phyloP scores from a whole-genome alignment of 257 asterid species.

The Solanum tarijense region DNA sequence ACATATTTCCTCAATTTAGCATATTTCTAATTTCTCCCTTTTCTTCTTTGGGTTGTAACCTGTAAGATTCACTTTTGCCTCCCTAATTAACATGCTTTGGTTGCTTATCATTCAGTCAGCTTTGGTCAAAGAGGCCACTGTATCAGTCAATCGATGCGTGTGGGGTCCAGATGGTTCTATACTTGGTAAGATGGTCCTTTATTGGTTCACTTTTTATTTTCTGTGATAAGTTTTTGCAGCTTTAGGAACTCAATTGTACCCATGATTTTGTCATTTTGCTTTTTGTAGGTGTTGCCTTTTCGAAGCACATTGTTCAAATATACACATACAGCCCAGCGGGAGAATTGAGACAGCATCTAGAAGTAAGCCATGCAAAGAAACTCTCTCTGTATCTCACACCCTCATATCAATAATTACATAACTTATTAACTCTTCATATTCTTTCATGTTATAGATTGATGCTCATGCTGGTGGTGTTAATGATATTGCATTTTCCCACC shows the following conservation, averaged over 20 bases:
- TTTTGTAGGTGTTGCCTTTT: slow-evolving; percentile 75
- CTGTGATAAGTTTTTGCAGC: background rate
- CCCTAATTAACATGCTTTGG: background rate
- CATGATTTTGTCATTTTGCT: slow-evolving; percentile 6
- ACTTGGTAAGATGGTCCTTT: slow-evolving; percentile 43
- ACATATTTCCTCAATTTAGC: background rate
- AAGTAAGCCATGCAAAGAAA: slow-evolving; percentile 31
- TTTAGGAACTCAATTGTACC: background rate
- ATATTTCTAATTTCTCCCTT: background rate
- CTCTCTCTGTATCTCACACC: background rate
- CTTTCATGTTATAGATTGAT: slow-evolving; percentile 51
- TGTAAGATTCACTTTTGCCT: background rate
- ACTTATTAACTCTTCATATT: background rate
- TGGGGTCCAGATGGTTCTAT: slow-evolving; percentile 98
- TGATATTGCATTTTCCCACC: slow-evolving; percentile 89
- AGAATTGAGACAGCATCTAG: slow-evolving; percentile 79
- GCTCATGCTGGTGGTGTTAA: slow-evolving; percentile 91
- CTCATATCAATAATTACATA: background rate
- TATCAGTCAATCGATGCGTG: slow-evolving; percentile 81
- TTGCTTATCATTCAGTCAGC: slow-evolving; percentile 51
- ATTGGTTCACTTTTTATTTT: background rate
- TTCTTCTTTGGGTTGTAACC: background rate
- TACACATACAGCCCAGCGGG: slow-evolving; percentile 74
- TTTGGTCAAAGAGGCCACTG: slow-evolving; percentile 78
- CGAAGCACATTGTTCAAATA: slow-evolving; percentile 88